Evolutionary conservation across 2,329 filamentous ascomycete species (phyloP), one percentile per base, ranked within the genome.

Genomic region (Neocatenulostroma microsporum): DNA sequence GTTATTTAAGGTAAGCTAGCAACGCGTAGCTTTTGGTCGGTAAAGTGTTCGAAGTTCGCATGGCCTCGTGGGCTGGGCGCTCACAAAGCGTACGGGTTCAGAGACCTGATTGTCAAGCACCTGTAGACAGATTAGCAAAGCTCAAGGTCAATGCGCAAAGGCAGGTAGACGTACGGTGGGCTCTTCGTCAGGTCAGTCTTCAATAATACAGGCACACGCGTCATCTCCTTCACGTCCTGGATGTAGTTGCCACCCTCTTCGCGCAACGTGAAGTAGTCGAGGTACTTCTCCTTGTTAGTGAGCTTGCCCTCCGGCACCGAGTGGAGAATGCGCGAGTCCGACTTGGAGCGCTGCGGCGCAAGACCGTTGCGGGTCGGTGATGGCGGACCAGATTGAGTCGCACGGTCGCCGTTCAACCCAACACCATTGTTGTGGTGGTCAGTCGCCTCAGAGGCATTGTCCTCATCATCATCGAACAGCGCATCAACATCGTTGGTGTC

Each of bases 171-270:
- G 80, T 83, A 98, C 88, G 91, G 91, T 67, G 91, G 91, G 69
- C 89, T 96, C 84, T 98, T 98, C 68, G 74, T 85, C 56, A 98
- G 76, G 68, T 98, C 91, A 48, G 91, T 96, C 80, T 94, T 96
- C 56, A 98, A 69, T 61, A 98, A 94, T 50, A 98, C 84, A n/a
- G 91, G 91, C 44, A 98, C 84, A 51, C 89, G 76, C 28, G 86
- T 89, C 88, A 98, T 95, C 72, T 98, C 91, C 40, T 81, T 88
- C 49, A 98, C 87, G 62, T 98, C 91, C 67, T 98, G 91, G 56
- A 98, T 95, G 69, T 93, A 93, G 53, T 96, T 84, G 48, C 89
- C 89, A 51, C 84, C 82, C 64, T 94, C 84, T 62, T 98, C 89
- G 35, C 91, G 76, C 50, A 98, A 72, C 51, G 80, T 79, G 70